Evolutionary conservation across 2,329 filamentous ascomycete species (phyloP), one percentile per base, ranked within the genome.

Genomic region (Fonsecaea pugnacius): DNA sequence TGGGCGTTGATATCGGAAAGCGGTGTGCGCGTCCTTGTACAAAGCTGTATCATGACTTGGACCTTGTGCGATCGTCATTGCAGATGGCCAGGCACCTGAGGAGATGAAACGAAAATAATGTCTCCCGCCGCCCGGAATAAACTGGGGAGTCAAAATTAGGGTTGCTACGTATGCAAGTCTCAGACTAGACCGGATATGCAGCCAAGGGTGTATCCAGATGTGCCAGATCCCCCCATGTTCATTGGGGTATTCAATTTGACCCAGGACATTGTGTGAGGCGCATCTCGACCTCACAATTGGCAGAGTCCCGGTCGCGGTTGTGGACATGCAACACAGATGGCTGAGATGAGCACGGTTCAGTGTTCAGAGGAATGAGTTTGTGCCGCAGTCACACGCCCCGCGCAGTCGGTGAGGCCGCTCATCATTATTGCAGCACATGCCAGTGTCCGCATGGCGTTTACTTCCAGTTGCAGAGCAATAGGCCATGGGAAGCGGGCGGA

Each of bases 91-190:
- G 52, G 32, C 43, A 5, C 27, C 27, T 30, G 27, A 40, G 18
- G 43, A 51, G 46, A 59, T 52, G 57, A 59, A 59, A 59, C 57
- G 50, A 30, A 18, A 38, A 36, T 24, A 38, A 36, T 38, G 57
- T 24, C 24, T 30, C 27, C 27, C 27, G 10, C 58, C 43, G 35
- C 21, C 58, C 53, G 48, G 53, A 62, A 62, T 59, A 33, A 32
- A 10, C 43, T 52, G 30, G 57, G 27, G 27, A 50, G 18, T 27
- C 56, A 43, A 58, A 58, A 54, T 54, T 58, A 58, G 58, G 57
- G 63, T 63, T 43, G 51, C 53, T 48, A 52, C 33, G 46, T 35
- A 64, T 64, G 64, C 64, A 64, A 64, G 61, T 67, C 61, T 67
- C 64, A 64, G 58, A 62, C 48, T 51, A 33, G n/a, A 48, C 40